phyloP scores from a whole-genome alignment of 495 filamentous ascomycete species.

The Aspergillus coremiiformis region DNA sequence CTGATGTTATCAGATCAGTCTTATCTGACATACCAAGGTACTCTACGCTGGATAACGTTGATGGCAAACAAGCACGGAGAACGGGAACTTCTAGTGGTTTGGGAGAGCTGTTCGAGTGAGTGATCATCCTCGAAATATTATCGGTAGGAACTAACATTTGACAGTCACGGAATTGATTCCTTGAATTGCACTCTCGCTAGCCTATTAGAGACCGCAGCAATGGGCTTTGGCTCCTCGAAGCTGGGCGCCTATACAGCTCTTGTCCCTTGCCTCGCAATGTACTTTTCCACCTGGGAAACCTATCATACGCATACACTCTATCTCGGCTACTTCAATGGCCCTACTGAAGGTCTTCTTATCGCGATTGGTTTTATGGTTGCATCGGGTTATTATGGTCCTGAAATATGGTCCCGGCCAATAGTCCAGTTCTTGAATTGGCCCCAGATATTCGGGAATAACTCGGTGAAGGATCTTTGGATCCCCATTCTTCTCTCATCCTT shows the following conservation, averaged over 20 bases:
- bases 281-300: constrained; percentile 99
- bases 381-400: constrained; percentile 80
- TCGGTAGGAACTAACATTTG: constrained; percentile 24
- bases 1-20: constrained; percentile 1
- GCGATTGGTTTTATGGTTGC: constrained; percentile 78
- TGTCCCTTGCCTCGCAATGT: constrained; percentile 91
- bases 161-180: constrained; percentile 89
- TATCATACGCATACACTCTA: constrained; percentile 98
- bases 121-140: constrained; percentile 3
- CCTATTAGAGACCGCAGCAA: constrained; percentile 79
- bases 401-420: constrained; percentile 75
- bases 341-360: constrained; percentile 89
- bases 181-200: constrained; percentile 92
- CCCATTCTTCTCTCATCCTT: constrained; percentile 64
- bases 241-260: constrained; percentile 87
- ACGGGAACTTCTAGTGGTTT: constrained; percentile 92
- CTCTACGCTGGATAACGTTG: constrained; percentile 96
- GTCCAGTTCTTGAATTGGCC: constrained; percentile 53
- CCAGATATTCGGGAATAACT: constrained; percentile 54
- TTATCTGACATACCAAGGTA: constrained; percentile 46
- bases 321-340: constrained; percentile 93
- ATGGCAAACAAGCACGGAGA: constrained; percentile 92
- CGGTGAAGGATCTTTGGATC: constrained; percentile 82
- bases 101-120: constrained; percentile 91
- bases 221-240: constrained; percentile 76